phyloP scores from a whole-genome alignment of 2,329 filamentous ascomycete species.

The Ceratocystis diversiconidia region DNA sequence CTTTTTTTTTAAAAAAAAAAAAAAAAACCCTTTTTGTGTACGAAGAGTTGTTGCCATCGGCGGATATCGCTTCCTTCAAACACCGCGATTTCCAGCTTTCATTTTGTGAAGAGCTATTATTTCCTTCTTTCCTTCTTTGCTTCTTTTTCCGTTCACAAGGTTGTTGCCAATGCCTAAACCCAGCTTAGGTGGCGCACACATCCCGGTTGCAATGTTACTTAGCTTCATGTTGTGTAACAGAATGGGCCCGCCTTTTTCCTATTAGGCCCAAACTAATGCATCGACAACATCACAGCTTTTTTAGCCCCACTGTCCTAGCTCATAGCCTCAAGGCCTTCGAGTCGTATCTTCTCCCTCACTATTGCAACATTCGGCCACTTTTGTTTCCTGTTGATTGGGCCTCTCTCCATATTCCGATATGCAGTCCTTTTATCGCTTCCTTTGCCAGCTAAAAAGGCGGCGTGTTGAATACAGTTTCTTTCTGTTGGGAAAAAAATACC shows the following conservation, averaged over 20 bases:
- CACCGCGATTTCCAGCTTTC: background rate
- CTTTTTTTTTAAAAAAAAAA: too few relatives aligned
- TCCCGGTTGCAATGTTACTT: slow-evolving; percentile 9
- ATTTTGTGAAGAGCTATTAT: background rate
- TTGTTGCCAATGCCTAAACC: background rate
- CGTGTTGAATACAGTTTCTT: background rate
- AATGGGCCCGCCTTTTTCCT: background rate
- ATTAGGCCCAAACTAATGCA: slow-evolving; percentile 11
- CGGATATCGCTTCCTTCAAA: background rate
- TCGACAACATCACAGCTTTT: slow-evolving; percentile 6
- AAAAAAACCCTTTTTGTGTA: background rate
- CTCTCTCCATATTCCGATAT: background rate
- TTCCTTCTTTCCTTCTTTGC: background rate
- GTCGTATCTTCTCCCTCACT: background rate
- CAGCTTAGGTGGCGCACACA: slow-evolving; percentile 1
- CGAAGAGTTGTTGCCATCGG: background rate
- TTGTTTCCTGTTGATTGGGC: background rate
- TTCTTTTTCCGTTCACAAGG: background rate
- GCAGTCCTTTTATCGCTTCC: background rate
- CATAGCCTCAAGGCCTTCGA: background rate
- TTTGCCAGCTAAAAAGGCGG: background rate
- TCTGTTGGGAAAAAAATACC: background rate
- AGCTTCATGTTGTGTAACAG: slow-evolving; percentile 14
- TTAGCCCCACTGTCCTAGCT: background rate
- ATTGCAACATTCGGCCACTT: background rate